Evolutionary conservation across 495 filamentous ascomycete species (phyloP).

Genomic region (Thozetella sp.): DNA sequence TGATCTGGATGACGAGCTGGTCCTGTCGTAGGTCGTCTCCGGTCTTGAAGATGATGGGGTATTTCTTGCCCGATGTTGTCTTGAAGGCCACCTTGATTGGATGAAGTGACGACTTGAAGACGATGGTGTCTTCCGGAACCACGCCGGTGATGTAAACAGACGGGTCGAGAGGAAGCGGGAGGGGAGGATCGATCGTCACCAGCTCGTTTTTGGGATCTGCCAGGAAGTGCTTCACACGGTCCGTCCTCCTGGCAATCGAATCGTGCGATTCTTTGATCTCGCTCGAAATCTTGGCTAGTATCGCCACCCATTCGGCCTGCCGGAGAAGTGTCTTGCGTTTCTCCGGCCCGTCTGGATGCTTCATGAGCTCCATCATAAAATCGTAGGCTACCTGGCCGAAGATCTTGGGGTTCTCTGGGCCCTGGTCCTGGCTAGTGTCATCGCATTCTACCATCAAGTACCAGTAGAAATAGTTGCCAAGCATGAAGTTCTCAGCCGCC

Average conservation of each 20-base stretch:
- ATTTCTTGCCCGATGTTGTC: conserved; percentile 72
- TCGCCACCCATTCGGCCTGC: conserved; percentile 86
- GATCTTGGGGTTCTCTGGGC: conserved; percentile 72
- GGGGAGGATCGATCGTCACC: conserved; percentile 76
- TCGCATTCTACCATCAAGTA: conserved; percentile 96
- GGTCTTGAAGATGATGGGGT: conserved; percentile 95
- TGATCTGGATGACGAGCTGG: conserved; percentile 97
- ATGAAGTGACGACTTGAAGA: conserved; percentile 93
- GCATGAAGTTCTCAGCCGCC: conserved; percentile 80
- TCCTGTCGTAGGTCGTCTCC: conserved; percentile 97
- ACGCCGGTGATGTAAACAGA: conserved; percentile 76
- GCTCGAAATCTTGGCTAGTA: conserved; percentile 87
- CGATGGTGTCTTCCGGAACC: conserved; percentile 80
- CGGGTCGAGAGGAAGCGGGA: conserved; percentile 89
- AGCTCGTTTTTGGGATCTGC: conserved; percentile 90
- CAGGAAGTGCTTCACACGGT: conserved; percentile 78
- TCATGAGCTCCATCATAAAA: conserved; percentile 84
- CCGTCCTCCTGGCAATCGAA: conserved; percentile 74
- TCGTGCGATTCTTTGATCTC: conserved; percentile 84
- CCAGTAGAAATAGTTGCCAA: conserved; percentile 97
- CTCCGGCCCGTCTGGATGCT: conserved; percentile 63
- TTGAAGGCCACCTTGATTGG: conserved; percentile 92
- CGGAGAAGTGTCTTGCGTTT: conserved; percentile 74
- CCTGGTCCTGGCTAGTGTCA: conserved; percentile 72
- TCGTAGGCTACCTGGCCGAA: conserved; percentile 93